These are phyloP conservation scores for Solioccasus polychromus DNA, from an alignment of 768 basidiomycete genomes.

Conservation along the genomic window DNA sequence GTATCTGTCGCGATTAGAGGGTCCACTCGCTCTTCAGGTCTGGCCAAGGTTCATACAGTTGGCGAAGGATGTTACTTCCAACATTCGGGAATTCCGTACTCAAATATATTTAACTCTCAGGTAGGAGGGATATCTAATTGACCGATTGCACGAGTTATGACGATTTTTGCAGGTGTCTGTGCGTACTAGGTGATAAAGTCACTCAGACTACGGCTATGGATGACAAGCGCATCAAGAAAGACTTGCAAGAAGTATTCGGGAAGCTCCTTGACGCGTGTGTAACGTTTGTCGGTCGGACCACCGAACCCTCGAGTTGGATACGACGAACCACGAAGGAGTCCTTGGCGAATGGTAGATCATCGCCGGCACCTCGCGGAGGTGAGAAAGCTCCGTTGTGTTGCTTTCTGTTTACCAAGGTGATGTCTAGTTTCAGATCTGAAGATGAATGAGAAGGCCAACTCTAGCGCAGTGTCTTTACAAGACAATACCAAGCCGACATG, in stretches of 20 bases:
- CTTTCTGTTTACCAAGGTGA: slow-evolving; percentile 1
- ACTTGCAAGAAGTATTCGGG: slow-evolving; percentile 87
- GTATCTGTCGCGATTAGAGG: slow-evolving; percentile 80
- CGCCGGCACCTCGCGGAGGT: slow-evolving; percentile 61
- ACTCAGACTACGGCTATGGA: slow-evolving; percentile 90
- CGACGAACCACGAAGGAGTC: slow-evolving; percentile 65
- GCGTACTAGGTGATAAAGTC: slow-evolving; percentile 77
- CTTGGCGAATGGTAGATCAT: slow-evolving; percentile 66
- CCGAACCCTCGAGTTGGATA: slow-evolving; percentile 79
- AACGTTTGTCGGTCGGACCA: slow-evolving; percentile 65
- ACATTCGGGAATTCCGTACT: slow-evolving; percentile 62
- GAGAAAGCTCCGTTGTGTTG: slow-evolving; percentile 7
- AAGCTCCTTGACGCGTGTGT: slow-evolving; percentile 83
- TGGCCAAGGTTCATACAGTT: slow-evolving; percentile 80
- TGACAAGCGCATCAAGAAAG: slow-evolving; percentile 82
- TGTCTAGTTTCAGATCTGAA: slow-evolving; percentile 36
- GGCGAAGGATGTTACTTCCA: slow-evolving; percentile 71
- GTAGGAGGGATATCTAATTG: slow-evolving; percentile 39
- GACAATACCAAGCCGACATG: slow-evolving; percentile 29
- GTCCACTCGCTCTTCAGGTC: slow-evolving; percentile 88
- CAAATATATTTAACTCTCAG: slow-evolving; percentile 71
- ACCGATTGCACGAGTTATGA: slow-evolving; percentile 10
- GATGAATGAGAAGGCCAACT: slow-evolving; percentile 60
- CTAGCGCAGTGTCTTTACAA: slow-evolving; percentile 40
- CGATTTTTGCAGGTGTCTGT: slow-evolving; percentile 56